These are phyloP conservation scores for Aschersonia sp. DNA, from an alignment of 2,329 filamentous ascomycete species.

Conservation along the genomic window DNA sequence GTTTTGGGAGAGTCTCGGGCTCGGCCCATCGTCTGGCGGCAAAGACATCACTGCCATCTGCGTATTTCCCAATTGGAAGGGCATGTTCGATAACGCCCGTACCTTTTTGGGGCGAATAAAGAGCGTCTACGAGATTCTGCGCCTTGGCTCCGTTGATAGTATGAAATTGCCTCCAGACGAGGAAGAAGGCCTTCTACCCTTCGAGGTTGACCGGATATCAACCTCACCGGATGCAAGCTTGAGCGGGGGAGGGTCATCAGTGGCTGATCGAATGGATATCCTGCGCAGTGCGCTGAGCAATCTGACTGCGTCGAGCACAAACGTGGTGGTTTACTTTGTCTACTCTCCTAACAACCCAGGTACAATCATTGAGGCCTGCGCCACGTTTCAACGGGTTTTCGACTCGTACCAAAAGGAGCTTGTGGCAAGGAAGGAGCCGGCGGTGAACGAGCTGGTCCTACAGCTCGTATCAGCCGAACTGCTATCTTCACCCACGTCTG, in stretches of 20 bases:
- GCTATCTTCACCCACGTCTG: constrained; percentile 46
- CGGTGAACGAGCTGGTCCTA: constrained; percentile 54
- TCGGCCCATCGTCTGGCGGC: constrained; percentile 53
- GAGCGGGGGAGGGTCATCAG: constrained; percentile 27
- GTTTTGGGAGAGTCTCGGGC: constrained; percentile 72
- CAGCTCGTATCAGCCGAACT: constrained; percentile 58
- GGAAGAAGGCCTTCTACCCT: constrained; percentile 32
- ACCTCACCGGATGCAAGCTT: constrained; percentile 24
- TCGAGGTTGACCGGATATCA: constrained; percentile 30
- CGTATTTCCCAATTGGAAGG: constrained; percentile 51
- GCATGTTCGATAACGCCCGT: constrained; percentile 43
- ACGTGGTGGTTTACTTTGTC: constrained; percentile 63
- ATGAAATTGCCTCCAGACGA: constrained; percentile 25
- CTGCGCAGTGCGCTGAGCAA: constrained; percentile 31
- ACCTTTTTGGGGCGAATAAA: constrained; percentile 54
- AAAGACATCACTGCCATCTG: constrained; percentile 62
- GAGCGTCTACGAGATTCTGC: constrained; percentile 58
- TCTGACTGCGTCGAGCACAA: constrained; percentile 31
- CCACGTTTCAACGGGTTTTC: constrained; percentile 58
- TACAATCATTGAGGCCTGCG: constrained; percentile 55
- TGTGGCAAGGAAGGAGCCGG: constrained; percentile 24
- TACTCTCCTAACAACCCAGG: constrained; percentile 49
- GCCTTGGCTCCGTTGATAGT: constrained; percentile 50
- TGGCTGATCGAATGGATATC: constrained; percentile 32
- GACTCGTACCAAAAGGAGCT: constrained; percentile 36